These are phyloP conservation scores for Selenicereus undatus DNA, from an alignment of 148 eudicot genomes.

Conservation along the genomic window DNA sequence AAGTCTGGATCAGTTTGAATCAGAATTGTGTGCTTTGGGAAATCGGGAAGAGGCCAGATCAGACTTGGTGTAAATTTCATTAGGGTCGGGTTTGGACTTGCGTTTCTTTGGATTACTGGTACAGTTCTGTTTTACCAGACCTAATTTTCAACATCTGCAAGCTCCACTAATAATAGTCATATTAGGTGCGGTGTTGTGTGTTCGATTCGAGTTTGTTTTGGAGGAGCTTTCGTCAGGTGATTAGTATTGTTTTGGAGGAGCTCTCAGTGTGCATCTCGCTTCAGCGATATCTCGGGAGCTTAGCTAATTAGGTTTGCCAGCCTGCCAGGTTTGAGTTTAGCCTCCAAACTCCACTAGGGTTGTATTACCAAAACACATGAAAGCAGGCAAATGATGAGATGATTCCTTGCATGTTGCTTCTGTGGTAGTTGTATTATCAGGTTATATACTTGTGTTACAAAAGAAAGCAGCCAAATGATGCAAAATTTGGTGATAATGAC, in stretches of 20 bases:
- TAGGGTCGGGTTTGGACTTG: neutral
- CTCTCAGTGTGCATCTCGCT: no score
- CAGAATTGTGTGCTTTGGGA: neutral
- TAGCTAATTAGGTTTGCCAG: no score
- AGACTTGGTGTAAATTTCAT: neutral
- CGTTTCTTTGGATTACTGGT: neutral
- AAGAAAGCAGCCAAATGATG: neutral
- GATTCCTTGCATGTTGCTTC: neutral
- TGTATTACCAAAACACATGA: conserved; percentile 10
- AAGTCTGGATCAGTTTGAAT: neutral
- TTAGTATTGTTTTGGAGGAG: no score
- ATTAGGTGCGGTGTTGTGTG: no score
- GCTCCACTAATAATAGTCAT: no score
- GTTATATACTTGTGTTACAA: neutral
- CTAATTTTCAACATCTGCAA: neutral
- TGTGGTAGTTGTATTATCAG: no score
- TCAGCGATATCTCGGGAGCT: no score
- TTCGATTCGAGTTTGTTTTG: no score
- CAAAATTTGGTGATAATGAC: conserved; percentile 11
- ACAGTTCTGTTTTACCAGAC: neutral
- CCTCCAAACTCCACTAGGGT: neutral
- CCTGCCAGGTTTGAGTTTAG: no score
- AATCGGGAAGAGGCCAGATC: neutral
- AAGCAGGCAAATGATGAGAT: conserved; percentile 9
- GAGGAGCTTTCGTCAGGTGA: no score